Evolutionary conservation across 345 rosid genomes (phyloP), one percentile per base, ranked within the genome.

Genomic region (Conringia planisiliqua): DNA sequence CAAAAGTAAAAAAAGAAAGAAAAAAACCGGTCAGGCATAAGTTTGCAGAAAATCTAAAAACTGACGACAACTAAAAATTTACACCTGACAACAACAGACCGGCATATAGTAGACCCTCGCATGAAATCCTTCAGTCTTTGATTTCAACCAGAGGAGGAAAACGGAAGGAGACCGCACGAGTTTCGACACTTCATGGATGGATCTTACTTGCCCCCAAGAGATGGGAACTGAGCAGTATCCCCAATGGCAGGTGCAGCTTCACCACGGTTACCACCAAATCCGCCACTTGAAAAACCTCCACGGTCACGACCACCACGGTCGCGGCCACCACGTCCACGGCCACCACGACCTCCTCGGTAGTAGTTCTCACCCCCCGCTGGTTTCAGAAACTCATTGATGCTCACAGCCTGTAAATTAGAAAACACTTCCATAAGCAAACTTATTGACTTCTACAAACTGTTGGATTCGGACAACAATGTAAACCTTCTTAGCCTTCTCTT

Each of bases 371-470:
- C 95, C 30, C 87, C 98, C 54, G 92, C 93, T 55, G 99, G 99
- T 87, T 92, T 96, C 83, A 96, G 85, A 74, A 96, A 92, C 79
- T 92, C 98, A 57, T 83, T 96, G 68, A 96, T 96, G 89, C 85
- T 92, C 30, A 92, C 89, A 82, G 95, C 58, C 98, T 96, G 66
- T 74, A 79, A 38, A 59, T 16, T 43, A 50, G 2, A 47, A n/a
- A 43, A 44, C 60, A 57, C 13, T 44, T 33, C 16, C 38, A 6
- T 61, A 46, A 24, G 60, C 40, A 32, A 13, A 42, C 66, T 39
- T 47, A 39, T 11, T 47, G 40, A 43, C 11, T 48, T 26, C 38
- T 46, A 26, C 44, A 27, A 54, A 36, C 14, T 13, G 36, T 27
- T 35, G 0, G 39, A 29, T 70, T 40, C 1, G 30, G 46, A 64